Percentiles rank a stretch among this genome's conserved stretches.
These are phyloP conservation scores for Botrytis medusae DNA, from an alignment of 2,329 filamentous ascomycete species.

Conservation along the genomic window DNA sequence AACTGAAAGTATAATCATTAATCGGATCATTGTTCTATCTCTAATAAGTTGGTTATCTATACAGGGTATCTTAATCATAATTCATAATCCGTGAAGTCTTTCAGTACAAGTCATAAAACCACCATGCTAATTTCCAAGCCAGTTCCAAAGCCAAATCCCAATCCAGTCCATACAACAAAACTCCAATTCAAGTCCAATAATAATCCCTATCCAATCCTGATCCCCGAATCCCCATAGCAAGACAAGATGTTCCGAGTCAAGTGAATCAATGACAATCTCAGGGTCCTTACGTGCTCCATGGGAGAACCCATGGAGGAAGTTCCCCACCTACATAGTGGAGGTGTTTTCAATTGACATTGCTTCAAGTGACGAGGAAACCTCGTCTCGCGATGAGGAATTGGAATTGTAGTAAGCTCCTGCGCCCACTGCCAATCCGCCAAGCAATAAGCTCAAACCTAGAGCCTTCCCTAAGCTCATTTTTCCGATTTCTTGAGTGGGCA, in stretches of 20 bases:
- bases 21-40: not conserved
- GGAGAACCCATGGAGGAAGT: not conserved
- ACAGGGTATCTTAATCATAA: slow-evolving; percentile 14
- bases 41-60: slow-evolving; percentile 12
- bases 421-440: slow-evolving; percentile 5
- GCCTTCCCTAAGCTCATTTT: not conserved
- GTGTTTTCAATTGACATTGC: slow-evolving; percentile 11
- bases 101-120: not conserved
- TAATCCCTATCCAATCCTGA: not conserved
- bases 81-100: not conserved
- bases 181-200: not conserved
- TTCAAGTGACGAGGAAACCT: slow-evolving; percentile 9
- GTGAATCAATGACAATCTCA: not conserved
- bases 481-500: not conserved
- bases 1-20: not conserved
- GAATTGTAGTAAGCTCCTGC: slow-evolving; percentile 2
- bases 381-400: not conserved
- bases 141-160: not conserved
- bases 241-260: not conserved
- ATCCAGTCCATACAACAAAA: not conserved
- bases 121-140: not conserved
- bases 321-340: slow-evolving; percentile 16
- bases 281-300: slow-evolving; percentile 6
- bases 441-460: not conserved
- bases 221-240: not conserved